A percentile compares a stretch with the other conserved stretches of the same genome.
Evolutionary conservation across 305 asterid genomes (phyloP).

Genomic region (Nicotiana rustica): DNA sequence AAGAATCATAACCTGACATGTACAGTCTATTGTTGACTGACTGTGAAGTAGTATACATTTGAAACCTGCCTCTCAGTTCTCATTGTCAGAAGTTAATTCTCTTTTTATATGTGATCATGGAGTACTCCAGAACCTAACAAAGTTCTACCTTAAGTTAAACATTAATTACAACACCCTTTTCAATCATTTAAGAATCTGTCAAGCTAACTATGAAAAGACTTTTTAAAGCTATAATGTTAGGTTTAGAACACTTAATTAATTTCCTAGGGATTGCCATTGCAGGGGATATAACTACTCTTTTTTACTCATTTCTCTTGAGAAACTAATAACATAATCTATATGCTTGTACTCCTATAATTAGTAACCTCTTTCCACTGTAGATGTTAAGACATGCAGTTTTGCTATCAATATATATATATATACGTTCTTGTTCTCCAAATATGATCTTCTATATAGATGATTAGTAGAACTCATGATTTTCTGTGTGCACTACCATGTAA

Average conservation of each 20-base stretch:
- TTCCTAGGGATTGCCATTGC: constrained; percentile 39
- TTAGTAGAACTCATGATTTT: not conserved
- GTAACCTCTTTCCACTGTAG: not conserved
- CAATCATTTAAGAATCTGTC: constrained; percentile 35
- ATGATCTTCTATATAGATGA: not conserved
- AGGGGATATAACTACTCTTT: constrained; percentile 27
- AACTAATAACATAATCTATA: not conserved
- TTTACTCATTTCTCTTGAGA: not conserved
- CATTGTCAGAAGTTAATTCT: constrained; percentile 28
- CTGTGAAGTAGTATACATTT: constrained; percentile 3
- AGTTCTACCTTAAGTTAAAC: constrained; percentile 6
- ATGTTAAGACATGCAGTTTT: not conserved
- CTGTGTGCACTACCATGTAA: not conserved
- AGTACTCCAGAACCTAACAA: constrained; percentile 22
- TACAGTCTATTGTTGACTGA: constrained; percentile 30
- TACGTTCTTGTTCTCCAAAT: not conserved
- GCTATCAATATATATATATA: not conserved
- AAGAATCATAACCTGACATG: constrained; percentile 31
- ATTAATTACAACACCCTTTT: constrained; percentile 33
- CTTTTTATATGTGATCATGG: constrained; percentile 12
- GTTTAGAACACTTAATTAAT: constrained; percentile 21
- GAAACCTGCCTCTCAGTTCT: constrained; percentile 32
- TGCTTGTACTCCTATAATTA: constrained; percentile 10
- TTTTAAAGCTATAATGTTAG: constrained; percentile 31
- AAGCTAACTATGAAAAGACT: not conserved